A percentile compares a stretch with the other conserved stretches of the same genome.
These are phyloP conservation scores for Yamadazyma akitaensis DNA, from an alignment of 805 yeast genomes.

Conservation along the genomic window DNA sequence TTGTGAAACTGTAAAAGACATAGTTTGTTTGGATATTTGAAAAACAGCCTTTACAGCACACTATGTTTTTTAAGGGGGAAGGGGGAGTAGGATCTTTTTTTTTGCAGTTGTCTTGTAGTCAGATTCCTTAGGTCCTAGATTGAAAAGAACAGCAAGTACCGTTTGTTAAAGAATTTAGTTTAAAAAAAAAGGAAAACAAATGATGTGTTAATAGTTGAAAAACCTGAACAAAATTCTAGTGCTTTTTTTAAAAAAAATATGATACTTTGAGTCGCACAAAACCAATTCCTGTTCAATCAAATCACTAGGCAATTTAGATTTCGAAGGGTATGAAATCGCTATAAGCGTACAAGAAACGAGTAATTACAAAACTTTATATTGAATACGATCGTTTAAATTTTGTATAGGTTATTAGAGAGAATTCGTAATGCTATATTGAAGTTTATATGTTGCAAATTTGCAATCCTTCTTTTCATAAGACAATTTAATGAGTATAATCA, in stretches of 20 bases:
- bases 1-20: conserved; percentile 4
- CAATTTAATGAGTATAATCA: too few species aligned
- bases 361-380: too few species aligned
- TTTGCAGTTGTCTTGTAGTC: neutral
- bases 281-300: neutral
- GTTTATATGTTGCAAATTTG: too few species aligned
- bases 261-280: conserved; percentile 1
- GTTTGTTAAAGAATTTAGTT: neutral
- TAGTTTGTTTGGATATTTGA: neutral
- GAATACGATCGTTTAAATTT: too few species aligned
- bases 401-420: too few species aligned
- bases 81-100: neutral
- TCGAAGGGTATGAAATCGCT: neutral
- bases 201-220: neutral
- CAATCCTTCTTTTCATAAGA: too few species aligned
- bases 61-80: neutral
- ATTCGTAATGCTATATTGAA: too few species aligned
- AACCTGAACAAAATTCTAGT: conserved; percentile 3
- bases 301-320: neutral
- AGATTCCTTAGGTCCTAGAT: neutral
- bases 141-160: neutral
- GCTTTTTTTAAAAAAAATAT: conserved; percentile 1
- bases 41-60: neutral
- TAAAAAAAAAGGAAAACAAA: neutral
- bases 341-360: too few species aligned